Evolutionary conservation across 2,329 filamentous ascomycete genomes (phyloP).

Genomic region (Sclerotinia minor): DNA sequence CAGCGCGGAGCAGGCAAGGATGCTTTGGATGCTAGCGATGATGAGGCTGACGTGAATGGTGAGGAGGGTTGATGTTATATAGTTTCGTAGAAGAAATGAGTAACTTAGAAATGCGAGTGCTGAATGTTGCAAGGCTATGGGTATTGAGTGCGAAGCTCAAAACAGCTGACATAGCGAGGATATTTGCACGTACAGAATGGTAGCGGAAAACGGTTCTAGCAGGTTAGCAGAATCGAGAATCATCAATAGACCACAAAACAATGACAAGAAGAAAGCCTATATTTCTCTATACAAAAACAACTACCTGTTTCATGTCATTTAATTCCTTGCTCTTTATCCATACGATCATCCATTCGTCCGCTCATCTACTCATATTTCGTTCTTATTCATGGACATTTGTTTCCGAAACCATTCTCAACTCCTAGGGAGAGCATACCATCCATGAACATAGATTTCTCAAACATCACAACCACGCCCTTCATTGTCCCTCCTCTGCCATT

Average conservation of each 20-base stretch:
- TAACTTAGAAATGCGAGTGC: neutral
- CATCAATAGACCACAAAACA: neutral
- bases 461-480: neutral
- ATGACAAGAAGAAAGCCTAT: constrained; percentile 1
- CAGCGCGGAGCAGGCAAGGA: constrained; percentile 39
- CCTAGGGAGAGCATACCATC: too few relatives aligned
- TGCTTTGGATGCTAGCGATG: constrained; percentile 25
- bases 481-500: too few relatives aligned
- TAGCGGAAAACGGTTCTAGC: neutral
- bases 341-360: neutral
- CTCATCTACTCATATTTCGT: neutral
- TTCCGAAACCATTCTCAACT: neutral
- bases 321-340: neutral
- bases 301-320: neutral
- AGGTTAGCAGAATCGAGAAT: neutral
- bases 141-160: neutral
- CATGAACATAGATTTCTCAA: too few relatives aligned
- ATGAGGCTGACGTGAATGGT: constrained; percentile 27
- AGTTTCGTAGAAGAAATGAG: neutral
- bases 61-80: constrained; percentile 24
- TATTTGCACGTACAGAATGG: neutral
- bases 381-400: neutral
- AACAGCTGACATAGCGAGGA: neutral
- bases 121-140: neutral
- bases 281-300: neutral